phyloP scores from a whole-genome alignment of 2,329 filamentous ascomycete species.

The Fusarium sp. region DNA sequence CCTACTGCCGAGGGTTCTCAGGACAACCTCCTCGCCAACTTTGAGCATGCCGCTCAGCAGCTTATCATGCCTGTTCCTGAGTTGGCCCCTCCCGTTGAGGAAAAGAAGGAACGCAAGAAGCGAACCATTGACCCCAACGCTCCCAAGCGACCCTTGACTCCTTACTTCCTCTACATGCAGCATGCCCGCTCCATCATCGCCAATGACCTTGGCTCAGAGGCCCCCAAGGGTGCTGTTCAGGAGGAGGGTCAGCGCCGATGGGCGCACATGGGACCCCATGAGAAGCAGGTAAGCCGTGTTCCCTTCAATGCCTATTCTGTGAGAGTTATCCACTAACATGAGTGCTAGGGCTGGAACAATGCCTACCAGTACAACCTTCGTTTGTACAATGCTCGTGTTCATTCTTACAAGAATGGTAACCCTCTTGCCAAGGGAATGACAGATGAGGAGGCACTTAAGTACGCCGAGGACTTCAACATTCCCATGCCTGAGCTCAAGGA shows the following conservation, averaged over 20 bases:
- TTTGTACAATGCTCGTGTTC: conserved; percentile 72
- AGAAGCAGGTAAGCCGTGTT: conserved; percentile 68
- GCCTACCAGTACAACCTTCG: conserved; percentile 75
- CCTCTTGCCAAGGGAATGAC: conserved; percentile 68
- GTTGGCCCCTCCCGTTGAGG: conserved; percentile 63
- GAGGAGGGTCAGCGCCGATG: conserved; percentile 89
- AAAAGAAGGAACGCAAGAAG: conserved; percentile 92
- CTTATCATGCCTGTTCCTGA: conserved; percentile 56
- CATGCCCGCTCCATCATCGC: conserved; percentile 86
- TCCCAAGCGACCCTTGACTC: conserved; percentile 91
- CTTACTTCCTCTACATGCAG: conserved; percentile 95
- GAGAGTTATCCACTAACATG: not conserved
- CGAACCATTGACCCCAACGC: conserved; percentile 89
- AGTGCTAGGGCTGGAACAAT: conserved; percentile 67
- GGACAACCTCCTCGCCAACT: conserved; percentile 60
- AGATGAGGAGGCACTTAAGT: conserved; percentile 69
- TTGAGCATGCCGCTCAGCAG: conserved; percentile 63
- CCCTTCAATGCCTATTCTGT: not conserved
- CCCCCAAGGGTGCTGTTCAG: conserved; percentile 87
- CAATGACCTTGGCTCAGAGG: conserved; percentile 77
- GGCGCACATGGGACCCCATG: conserved; percentile 77
- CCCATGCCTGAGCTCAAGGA: conserved; percentile 63
- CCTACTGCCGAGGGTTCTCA: conserved; percentile 61
- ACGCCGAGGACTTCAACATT: conserved; percentile 69
- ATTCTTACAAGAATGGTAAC: conserved; percentile 73